phyloP scores from a whole-genome alignment of 495 filamentous ascomycete genomes.

The Platismatia glauca region DNA sequence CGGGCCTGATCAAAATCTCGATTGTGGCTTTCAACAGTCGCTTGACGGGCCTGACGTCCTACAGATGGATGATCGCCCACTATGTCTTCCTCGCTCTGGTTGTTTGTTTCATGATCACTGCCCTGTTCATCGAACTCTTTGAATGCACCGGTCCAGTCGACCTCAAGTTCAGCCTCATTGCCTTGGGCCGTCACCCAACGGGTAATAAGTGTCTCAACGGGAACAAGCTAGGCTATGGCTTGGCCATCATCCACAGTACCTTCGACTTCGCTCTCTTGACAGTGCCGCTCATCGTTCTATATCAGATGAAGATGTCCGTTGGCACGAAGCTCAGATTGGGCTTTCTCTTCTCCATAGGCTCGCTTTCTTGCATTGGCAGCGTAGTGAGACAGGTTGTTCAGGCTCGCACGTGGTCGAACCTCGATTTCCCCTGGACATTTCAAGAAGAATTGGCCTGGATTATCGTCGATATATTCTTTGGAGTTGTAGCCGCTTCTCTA shows the following conservation, averaged over 20 bases:
- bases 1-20: slow-evolving; percentile 25
- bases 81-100: slow-evolving; percentile 20
- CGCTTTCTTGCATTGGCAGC: slow-evolving; percentile 17
- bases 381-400: slow-evolving; percentile 15
- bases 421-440: neutral
- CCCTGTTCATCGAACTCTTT: slow-evolving; percentile 17
- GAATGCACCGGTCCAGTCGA: slow-evolving; percentile 15
- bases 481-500: slow-evolving; percentile 19
- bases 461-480: slow-evolving; percentile 21
- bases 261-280: slow-evolving; percentile 23
- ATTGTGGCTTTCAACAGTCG: slow-evolving; percentile 25
- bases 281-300: slow-evolving; percentile 22
- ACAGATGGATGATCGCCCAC: slow-evolving; percentile 21
- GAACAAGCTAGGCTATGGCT: slow-evolving; percentile 5
- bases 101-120: slow-evolving; percentile 17
- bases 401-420: neutral
- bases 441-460: slow-evolving; percentile 8
- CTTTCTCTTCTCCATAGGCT: slow-evolving; percentile 22
- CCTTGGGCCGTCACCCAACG: neutral
- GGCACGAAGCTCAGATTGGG: slow-evolving; percentile 15
- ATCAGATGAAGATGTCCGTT: slow-evolving; percentile 19
- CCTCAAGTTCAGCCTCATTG: slow-evolving; percentile 9
- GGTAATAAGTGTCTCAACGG: slow-evolving; percentile 9
- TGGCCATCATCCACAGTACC: slow-evolving; percentile 20
- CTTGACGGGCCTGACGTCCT: slow-evolving; percentile 23